phyloP scores from a whole-genome alignment of 139 green algal species.

The Chlamydomonas schloesseri region DNA sequence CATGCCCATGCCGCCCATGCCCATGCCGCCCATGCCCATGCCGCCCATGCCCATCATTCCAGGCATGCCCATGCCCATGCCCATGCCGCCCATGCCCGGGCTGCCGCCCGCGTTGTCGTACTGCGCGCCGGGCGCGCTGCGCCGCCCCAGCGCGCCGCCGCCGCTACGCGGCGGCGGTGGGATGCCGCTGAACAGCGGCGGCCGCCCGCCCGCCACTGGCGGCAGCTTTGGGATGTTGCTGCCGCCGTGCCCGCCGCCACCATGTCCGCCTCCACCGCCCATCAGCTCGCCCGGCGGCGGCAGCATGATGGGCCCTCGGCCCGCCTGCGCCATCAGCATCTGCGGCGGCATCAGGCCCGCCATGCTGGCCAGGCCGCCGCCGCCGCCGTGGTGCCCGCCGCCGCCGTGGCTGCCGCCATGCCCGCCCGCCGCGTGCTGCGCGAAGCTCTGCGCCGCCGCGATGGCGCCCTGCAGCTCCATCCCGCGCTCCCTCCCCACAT shows the following conservation, averaged over 20 bases:
- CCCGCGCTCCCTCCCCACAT: conserved; percentile 65
- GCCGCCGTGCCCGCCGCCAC: neutral
- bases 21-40: neutral
- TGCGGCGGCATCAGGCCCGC: conserved; percentile 31
- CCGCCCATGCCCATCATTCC: too few species aligned
- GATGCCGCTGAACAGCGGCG: neutral
- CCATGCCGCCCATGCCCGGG: neutral
- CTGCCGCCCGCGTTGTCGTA: neutral
- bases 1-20: conserved; percentile 8
- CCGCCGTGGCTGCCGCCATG: neutral
- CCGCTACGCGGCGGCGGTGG: neutral
- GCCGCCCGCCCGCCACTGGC: neutral
- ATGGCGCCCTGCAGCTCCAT: conserved; percentile 75
- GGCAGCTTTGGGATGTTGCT: conserved; percentile 43
- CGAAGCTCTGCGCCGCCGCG: conserved; percentile 45
- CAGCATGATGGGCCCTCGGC: too few species aligned
- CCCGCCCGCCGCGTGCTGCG: neutral
- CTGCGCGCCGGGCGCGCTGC: neutral
- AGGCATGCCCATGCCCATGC: conserved; percentile 9
- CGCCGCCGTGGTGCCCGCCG: neutral
- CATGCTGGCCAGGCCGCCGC: conserved; percentile 33
- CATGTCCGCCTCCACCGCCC: neutral
- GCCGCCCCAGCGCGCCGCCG: neutral
- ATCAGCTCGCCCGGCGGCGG: too few species aligned
- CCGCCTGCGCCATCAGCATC: conserved; percentile 23